A percentile compares a stretch with the other conserved stretches of the same genome.
Evolutionary conservation across 768 basidiomycete species (phyloP).

Genomic region (Boletus speciosus): DNA sequence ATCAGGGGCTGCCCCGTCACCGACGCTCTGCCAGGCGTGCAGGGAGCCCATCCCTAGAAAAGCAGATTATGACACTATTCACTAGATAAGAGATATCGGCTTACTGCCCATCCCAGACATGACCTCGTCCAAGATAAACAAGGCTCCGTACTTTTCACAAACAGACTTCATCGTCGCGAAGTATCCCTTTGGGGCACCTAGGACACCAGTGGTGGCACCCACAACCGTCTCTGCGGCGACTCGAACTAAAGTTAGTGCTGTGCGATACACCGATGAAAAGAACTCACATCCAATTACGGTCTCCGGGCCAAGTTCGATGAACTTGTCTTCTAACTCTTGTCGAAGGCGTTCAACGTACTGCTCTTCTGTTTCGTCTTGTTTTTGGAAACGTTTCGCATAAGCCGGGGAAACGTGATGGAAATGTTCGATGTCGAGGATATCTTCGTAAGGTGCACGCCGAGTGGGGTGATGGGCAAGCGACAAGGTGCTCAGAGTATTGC

Average conservation of each 20-base stretch:
- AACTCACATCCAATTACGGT: conserved; percentile 78
- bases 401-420: conserved; percentile 90
- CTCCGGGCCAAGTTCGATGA: conserved; percentile 74
- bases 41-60: conserved; percentile 75
- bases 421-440: conserved; percentile 56
- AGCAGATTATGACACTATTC: background rate
- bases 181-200: conserved; percentile 79
- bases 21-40: conserved; percentile 83
- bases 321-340: conserved; percentile 82
- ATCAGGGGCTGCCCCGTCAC: conserved; percentile 76
- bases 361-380: conserved; percentile 64
- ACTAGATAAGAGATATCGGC: conserved; percentile 26
- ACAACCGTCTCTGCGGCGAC: conserved; percentile 86
- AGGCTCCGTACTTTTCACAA: conserved; percentile 64
- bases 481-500: conserved; percentile 73
- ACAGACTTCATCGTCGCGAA: conserved; percentile 83
- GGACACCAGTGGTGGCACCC: conserved; percentile 77
- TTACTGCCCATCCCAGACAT: conserved; percentile 90
- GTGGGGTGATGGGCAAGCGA: conserved; percentile 63
- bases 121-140: conserved; percentile 88
- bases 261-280: background rate
- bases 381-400: conserved; percentile 77
- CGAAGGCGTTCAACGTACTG: conserved; percentile 75
- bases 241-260: conserved; percentile 25
- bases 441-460: conserved; percentile 66